Evolutionary conservation across 768 basidiomycete genomes (phyloP).

Genomic region (Amanita thiersii): DNA sequence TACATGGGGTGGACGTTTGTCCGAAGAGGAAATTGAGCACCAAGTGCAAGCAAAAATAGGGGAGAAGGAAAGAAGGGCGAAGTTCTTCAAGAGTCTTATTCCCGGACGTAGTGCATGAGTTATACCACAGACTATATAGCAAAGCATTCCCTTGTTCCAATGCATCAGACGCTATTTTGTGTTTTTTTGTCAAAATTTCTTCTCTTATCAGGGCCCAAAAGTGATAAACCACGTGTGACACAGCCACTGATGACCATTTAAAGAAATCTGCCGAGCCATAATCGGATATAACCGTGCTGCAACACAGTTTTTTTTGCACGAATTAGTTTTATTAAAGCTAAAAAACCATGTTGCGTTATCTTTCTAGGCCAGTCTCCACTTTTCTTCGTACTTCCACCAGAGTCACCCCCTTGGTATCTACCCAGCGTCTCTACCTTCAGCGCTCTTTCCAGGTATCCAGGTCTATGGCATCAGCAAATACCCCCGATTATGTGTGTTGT

Average conservation of each 20-base stretch:
- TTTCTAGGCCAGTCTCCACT: constrained; percentile 2
- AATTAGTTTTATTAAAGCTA: neutral
- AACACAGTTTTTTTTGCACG: neutral
- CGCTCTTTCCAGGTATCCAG: constrained; percentile 12
- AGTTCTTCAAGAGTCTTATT: constrained; percentile 27
- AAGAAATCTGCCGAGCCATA: neutral
- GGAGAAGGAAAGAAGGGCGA: constrained; percentile 44
- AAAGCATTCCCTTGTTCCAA: too few species aligned
- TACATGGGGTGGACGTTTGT: constrained; percentile 58
- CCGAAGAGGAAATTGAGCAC: constrained; percentile 76
- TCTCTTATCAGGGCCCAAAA: too few species aligned
- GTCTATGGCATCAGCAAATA: constrained; percentile 53
- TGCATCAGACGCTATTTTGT: too few species aligned
- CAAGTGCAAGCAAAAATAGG: constrained; percentile 52
- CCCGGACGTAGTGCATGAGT: neutral
- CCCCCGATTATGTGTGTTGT: constrained; percentile 52
- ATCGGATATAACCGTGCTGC: neutral
- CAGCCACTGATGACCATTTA: neutral
- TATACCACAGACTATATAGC: too few species aligned
- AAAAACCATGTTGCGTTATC: constrained; percentile 7
- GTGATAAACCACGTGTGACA: too few species aligned
- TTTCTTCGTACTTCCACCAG: constrained; percentile 7
- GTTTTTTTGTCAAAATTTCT: too few species aligned
- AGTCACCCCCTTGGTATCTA: neutral
- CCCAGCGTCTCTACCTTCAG: neutral